These are phyloP conservation scores for Megacollybia marginata DNA, from an alignment of 768 basidiomycete species.

Conservation along the genomic window DNA sequence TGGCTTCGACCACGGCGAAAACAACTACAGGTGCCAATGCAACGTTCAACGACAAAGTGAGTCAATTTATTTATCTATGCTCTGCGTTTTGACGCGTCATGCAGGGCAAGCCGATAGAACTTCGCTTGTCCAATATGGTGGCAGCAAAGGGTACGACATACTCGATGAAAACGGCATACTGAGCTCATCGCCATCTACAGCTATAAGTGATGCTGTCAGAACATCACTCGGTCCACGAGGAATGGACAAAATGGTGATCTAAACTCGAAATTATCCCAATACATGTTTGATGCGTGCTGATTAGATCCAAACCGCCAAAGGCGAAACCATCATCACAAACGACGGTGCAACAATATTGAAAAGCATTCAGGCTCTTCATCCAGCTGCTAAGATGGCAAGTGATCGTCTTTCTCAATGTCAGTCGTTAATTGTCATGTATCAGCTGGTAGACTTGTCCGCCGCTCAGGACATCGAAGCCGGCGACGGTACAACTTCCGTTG, in stretches of 20 bases:
- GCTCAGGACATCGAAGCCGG: slow-evolving; percentile 99
- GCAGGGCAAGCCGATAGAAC: slow-evolving; percentile 97
- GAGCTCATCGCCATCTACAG: slow-evolving; percentile 31
- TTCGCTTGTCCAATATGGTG: slow-evolving; percentile 94
- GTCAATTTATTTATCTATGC: slow-evolving; percentile 4
- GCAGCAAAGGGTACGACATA: slow-evolving; percentile 80
- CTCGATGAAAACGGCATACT: slow-evolving; percentile 5
- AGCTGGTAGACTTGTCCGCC: slow-evolving; percentile 96
- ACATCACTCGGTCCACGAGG: slow-evolving; percentile 95
- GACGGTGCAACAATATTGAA: slow-evolving; percentile 98
- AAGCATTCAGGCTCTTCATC: slow-evolving; percentile 92
- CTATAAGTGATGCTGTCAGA: slow-evolving; percentile 95
- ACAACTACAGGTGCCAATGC: slow-evolving; percentile 55
- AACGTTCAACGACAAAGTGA: slow-evolving; percentile 82
- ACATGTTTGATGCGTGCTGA: slow-evolving; percentile 2
- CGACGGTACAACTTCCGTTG: slow-evolving; percentile 96
- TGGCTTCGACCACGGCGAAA: slow-evolving; percentile 27
- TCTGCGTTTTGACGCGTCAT: slow-evolving; percentile 19
- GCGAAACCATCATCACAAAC: slow-evolving; percentile 97
- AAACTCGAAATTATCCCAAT: not conserved
- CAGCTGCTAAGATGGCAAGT: slow-evolving; percentile 94
- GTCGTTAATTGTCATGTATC: slow-evolving; percentile 5
- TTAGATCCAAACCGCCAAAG: slow-evolving; percentile 93
- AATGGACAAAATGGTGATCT: slow-evolving; percentile 97
- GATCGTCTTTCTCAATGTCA: not conserved